A percentile compares a stretch with the other conserved stretches of the same genome.
phyloP scores from a whole-genome alignment of 2,329 filamentous ascomycete genomes.

The Xylariaceae sp. region DNA sequence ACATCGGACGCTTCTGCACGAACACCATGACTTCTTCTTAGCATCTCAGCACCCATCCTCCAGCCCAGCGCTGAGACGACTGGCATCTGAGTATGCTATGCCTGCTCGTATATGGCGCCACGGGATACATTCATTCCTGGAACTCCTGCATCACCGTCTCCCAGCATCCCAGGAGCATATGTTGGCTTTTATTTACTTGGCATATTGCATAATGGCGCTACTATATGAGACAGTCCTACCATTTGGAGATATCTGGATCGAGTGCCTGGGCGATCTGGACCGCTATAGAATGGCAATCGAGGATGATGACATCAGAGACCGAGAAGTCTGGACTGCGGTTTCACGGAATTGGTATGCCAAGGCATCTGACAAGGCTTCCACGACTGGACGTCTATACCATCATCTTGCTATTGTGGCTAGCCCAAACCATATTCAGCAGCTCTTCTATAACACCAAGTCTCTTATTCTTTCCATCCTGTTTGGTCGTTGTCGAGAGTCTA shows the following conservation, averaged over 20 bases:
- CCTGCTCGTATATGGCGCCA: conserved; percentile 92
- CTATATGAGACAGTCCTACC: conserved; percentile 79
- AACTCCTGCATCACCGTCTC: conserved; percentile 68
- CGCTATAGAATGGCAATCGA: conserved; percentile 90
- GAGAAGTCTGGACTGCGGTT: conserved; percentile 78
- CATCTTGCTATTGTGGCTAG: conserved; percentile 77
- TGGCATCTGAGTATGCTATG: conserved; percentile 84
- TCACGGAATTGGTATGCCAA: conserved; percentile 81
- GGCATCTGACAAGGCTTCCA: conserved; percentile 71
- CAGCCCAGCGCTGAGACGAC: conserved; percentile 58
- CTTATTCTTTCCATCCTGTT: conserved; percentile 68
- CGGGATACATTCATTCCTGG: conserved; percentile 81
- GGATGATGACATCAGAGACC: conserved; percentile 68
- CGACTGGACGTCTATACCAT: conserved; percentile 77
- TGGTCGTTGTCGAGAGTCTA: conserved; percentile 61
- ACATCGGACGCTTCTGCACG: conserved; percentile 75
- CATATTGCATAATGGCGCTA: conserved; percentile 86
- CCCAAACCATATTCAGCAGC: conserved; percentile 64
- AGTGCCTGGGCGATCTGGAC: conserved; percentile 82
- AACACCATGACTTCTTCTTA: conserved; percentile 83
- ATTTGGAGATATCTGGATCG: conserved; percentile 89
- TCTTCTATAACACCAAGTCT: conserved; percentile 69
- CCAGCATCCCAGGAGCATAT: conserved; percentile 82
- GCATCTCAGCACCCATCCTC: conserved; percentile 83
- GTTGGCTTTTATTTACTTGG: conserved; percentile 83